phyloP scores from a whole-genome alignment of 768 basidiomycete genomes.

The Lactarius indigo region DNA sequence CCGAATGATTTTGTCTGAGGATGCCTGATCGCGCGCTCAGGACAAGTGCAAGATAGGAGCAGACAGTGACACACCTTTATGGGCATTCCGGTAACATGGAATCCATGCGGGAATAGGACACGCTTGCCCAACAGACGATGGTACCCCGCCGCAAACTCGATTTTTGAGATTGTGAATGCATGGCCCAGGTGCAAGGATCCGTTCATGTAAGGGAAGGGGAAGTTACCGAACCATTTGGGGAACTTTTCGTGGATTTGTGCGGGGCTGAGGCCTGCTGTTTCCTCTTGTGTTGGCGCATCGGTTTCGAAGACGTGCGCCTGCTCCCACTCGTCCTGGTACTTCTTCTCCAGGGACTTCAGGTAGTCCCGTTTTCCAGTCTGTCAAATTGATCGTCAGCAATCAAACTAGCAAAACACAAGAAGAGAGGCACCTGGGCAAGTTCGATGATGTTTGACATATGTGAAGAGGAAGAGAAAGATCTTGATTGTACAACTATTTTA shows the following conservation, averaged over 20 bases:
- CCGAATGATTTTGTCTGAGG: constrained; percentile 95
- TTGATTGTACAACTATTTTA: constrained; percentile 27
- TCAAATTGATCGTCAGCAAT: constrained; percentile 7
- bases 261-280: constrained; percentile 58
- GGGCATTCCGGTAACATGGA: constrained; percentile 98
- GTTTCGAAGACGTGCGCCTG: constrained; percentile 78
- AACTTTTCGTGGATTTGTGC: constrained; percentile 67
- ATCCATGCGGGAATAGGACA: constrained; percentile 94
- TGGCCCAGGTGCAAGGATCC: constrained; percentile 96
- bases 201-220: constrained; percentile 98
- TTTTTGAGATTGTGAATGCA: constrained; percentile 96
- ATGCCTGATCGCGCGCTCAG: constrained; percentile 53
- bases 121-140: constrained; percentile 93
- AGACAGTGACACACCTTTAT: constrained; percentile 74
- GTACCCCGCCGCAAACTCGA: constrained; percentile 95
- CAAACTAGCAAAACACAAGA: not conserved
- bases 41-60: not conserved
- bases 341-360: constrained; percentile 75
- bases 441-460: constrained; percentile 31
- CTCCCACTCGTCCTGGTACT: constrained; percentile 82
- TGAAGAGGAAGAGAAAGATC: constrained; percentile 3
- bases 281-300: constrained; percentile 68
- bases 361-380: constrained; percentile 95
- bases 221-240: constrained; percentile 98
- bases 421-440: constrained; percentile 32